Percentiles rank a stretch among this genome's conserved stretches.
Conservation (phyloP, 2,329 filamentous ascomycete genomes). For the Triangularia verruculosa region DNA sequence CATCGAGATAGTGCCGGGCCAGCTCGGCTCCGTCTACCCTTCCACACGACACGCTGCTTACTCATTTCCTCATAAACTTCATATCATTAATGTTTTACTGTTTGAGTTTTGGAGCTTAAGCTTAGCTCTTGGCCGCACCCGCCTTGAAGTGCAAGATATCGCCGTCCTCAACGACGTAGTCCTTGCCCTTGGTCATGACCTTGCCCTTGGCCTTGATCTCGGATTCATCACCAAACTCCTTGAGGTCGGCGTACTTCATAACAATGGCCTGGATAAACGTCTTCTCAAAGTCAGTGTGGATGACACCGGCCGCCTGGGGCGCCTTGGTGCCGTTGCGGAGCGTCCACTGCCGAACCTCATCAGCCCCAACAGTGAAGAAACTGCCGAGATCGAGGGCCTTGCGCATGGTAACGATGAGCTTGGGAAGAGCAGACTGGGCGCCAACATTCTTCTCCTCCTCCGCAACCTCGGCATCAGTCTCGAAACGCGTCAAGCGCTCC, state of each 20-base stretch:
- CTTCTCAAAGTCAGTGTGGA: conserved; percentile 98
- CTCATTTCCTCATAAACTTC: conserved; percentile 16
- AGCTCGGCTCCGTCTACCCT: no score
- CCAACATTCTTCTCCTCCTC: conserved; percentile 89
- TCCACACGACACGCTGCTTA: not conserved
- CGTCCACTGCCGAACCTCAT: conserved; percentile 98
- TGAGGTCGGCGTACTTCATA: conserved; percentile 80
- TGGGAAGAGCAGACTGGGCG: conserved; percentile 84
- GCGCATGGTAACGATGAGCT: conserved; percentile 90
- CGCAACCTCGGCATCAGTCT: conserved; percentile 69
- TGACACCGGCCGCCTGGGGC: conserved; percentile 95
- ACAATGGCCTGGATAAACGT: conserved; percentile 97
- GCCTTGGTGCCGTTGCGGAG: conserved; percentile 94
- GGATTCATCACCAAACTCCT: conserved; percentile 84
- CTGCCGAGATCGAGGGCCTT: conserved; percentile 84
- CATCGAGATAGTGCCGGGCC: no score
- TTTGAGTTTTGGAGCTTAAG: no score
- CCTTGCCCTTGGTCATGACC: conserved; percentile 97
- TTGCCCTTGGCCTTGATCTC: conserved; percentile 89
- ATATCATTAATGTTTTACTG: conserved; percentile 12
- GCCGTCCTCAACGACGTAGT: conserved; percentile 85
- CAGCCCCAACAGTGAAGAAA: conserved; percentile 95
- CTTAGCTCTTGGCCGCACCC: conserved; percentile 70
- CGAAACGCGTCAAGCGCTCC: conserved; percentile 81
- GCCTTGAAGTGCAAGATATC: conserved; percentile 86